Conservation (phyloP, 257 asterid genomes). For the Fraxinus anomala region DNA sequence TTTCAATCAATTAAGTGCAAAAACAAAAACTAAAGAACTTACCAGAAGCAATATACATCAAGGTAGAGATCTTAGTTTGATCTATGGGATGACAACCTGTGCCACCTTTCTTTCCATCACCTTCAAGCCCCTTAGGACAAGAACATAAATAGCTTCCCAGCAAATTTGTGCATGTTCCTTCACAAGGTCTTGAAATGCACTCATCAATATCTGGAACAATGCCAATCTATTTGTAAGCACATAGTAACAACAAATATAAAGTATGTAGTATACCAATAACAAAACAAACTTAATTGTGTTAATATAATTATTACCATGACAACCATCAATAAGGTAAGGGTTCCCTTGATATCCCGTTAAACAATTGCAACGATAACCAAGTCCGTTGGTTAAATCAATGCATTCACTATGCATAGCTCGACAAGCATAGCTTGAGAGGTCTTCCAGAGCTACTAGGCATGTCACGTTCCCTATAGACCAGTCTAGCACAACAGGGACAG, state of each 20-base stretch:
- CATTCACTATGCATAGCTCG: conserved; percentile 28
- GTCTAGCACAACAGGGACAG: conserved; percentile 37
- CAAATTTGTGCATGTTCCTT: conserved; percentile 19
- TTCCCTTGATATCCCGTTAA: conserved; percentile 37
- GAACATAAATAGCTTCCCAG: conserved; percentile 13
- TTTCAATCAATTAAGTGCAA: neutral
- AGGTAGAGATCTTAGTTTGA: neutral
- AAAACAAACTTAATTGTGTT: neutral
- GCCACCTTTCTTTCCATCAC: neutral
- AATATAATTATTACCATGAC: conserved; percentile 31
- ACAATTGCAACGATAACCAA: conserved; percentile 36
- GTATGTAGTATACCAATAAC: too few relatives aligned
- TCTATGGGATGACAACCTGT: conserved; percentile 17
- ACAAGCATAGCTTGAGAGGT: conserved; percentile 34
- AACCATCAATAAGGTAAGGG: conserved; percentile 43
- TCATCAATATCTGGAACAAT: conserved; percentile 32
- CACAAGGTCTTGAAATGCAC: conserved; percentile 28
- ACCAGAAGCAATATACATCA: conserved; percentile 30
- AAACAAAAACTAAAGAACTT: neutral
- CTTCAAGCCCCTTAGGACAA: neutral
- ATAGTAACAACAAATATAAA: neutral
- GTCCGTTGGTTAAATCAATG: conserved; percentile 22
- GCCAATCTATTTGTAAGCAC: neutral
- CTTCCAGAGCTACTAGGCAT: conserved; percentile 25
- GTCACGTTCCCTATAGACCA: conserved; percentile 33